phyloP scores from a whole-genome alignment of 148 eudicot genomes.

The Drosera capensis region DNA sequence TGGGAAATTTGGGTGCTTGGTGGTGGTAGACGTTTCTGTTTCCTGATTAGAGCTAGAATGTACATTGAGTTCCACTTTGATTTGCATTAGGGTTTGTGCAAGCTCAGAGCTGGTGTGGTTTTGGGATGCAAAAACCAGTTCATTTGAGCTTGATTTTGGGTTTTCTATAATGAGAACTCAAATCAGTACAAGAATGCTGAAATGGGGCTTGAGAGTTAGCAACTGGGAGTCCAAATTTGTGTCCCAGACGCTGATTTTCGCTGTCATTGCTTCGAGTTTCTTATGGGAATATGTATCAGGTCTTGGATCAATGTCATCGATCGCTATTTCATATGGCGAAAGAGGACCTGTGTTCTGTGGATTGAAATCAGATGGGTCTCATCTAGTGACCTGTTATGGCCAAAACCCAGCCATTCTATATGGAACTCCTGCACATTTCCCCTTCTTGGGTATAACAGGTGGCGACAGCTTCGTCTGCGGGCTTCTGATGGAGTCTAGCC shows the following conservation, averaged over 20 bases:
- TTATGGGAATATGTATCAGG: slow-evolving; percentile 27
- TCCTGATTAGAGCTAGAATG: too few species aligned
- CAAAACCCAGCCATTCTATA: slow-evolving; percentile 43
- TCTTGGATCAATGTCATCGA: slow-evolving; percentile 70
- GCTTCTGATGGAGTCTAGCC: slow-evolving; percentile 30
- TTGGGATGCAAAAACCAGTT: not conserved
- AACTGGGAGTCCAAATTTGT: slow-evolving; percentile 18
- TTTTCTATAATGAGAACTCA: slow-evolving; percentile 26
- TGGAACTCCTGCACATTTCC: slow-evolving; percentile 36
- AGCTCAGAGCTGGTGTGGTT: too few species aligned
- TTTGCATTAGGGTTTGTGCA: too few species aligned
- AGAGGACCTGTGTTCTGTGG: slow-evolving; percentile 80
- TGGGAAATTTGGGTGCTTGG: too few species aligned
- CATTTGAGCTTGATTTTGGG: slow-evolving; percentile 9
- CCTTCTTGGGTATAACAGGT: slow-evolving; percentile 52
- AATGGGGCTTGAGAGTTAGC: slow-evolving; percentile 16
- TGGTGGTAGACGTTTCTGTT: too few species aligned
- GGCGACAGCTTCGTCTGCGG: slow-evolving; percentile 94
- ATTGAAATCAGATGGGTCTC: slow-evolving; percentile 75
- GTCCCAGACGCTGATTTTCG: slow-evolving; percentile 15
- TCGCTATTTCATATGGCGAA: slow-evolving; percentile 81
- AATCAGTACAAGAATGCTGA: slow-evolving; percentile 9
- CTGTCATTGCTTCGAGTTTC: slow-evolving; percentile 23
- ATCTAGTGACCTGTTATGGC: slow-evolving; percentile 64
- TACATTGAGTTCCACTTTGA: too few species aligned